A percentile compares a stretch with the other conserved stretches of the same genome.
These are phyloP conservation scores for Atkinsonella hypoxylon DNA, from an alignment of 2,329 filamentous ascomycete species.

Conservation along the genomic window DNA sequence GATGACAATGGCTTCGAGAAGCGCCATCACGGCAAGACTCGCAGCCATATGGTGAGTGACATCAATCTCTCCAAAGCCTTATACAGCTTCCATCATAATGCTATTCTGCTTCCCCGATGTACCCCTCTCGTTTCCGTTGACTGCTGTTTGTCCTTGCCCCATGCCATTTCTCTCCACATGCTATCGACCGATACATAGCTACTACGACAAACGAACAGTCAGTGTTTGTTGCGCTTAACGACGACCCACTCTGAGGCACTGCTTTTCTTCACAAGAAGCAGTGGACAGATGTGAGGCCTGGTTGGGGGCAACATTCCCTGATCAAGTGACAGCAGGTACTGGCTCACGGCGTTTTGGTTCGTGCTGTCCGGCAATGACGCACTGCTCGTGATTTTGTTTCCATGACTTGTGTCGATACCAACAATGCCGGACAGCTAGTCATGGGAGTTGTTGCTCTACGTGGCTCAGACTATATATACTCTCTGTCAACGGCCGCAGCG, in stretches of 20 bases:
- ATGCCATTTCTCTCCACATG: background rate
- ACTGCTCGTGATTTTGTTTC: background rate
- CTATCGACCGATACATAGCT: background rate
- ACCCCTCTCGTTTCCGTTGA: background rate
- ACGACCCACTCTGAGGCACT: background rate
- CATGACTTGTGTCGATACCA: no score
- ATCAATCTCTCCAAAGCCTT: background rate
- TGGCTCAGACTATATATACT: background rate
- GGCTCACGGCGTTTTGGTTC: background rate
- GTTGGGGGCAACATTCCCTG: no score
- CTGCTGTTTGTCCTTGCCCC: background rate
- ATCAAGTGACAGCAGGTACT: no score
- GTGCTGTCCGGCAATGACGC: background rate
- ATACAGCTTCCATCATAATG: background rate
- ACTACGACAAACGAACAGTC: background rate
- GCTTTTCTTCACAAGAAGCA: background rate
- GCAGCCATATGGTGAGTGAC: conserved; percentile 69
- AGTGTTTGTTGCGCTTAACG: background rate
- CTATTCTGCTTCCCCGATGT: background rate
- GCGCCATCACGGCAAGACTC: conserved; percentile 73
- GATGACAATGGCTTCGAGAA: conserved; percentile 41
- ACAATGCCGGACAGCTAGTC: no score
- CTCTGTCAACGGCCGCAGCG: background rate
- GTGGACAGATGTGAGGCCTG: no score
- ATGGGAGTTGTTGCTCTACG: background rate